Evolutionary conservation across 495 filamentous ascomycete genomes (phyloP), one percentile per base, ranked within the genome.

Genomic region (Penicillium paxilli): DNA sequence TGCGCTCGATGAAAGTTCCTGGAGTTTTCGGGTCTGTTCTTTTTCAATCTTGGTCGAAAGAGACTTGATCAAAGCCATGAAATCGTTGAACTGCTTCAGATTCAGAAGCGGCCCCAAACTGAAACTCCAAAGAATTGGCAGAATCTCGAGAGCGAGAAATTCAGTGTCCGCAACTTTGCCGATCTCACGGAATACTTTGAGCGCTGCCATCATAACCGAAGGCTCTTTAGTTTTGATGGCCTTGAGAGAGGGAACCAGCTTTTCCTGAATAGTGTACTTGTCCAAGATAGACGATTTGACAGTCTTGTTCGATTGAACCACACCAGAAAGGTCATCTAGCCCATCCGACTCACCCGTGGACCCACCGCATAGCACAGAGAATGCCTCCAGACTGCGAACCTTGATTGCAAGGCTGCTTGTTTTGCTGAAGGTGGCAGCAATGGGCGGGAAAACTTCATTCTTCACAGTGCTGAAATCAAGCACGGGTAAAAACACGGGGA

Each of bases 191-290:
- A 98, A 85, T 10, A 97, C 91, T 22, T 84, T 82, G 17, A 97
- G 78, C 0, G 91, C 89, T 1, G 94, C 92, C 83, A 97, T 93
- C 88, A 96, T 96, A 3, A 98, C 94, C 2, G 90, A 92, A 0
- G 94, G 94, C 62, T 98, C 94, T 62, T 95, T 97, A 0, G 94
- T 98, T 67, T 98, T 98, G 68, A 98, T 98, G 1, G 76, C 91
- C 63, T 89, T 91, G 49, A 98, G 79, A 4, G 96, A 76, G 1
- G 94, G 94, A 4, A 98, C 82, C 14, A 98, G 86, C 71, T 96
- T 97, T 66, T 98, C 94, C 64, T 98, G 95, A 60, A 98, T 89
- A 1, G 94, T 97, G 60, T 91, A 96, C 66, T 98, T 98, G 71
- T 98, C 94, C 26, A 98, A 76, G 16, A 91, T 91, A 2, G 90